Base-by-base conservation (phyloP, 2,329 filamentous ascomycete genomes). In the Monosporascus sp. region DNA sequence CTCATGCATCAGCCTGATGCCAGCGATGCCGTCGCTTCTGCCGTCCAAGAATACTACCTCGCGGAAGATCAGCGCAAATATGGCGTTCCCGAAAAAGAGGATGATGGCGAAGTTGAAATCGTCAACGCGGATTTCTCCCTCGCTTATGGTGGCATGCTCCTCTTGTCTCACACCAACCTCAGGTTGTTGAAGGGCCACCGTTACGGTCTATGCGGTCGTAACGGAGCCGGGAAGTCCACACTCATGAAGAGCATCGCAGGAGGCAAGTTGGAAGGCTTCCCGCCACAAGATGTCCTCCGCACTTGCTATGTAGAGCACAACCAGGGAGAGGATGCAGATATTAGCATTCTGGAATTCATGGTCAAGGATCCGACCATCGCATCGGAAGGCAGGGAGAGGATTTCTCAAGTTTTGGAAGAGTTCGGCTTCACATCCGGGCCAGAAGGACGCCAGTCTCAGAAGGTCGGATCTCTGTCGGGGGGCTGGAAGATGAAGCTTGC, bases 401-500 rank as follows among this genome's bases (percentile, higher is more conserved):
- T 99, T 62, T 86, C 86, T 2, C 79, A 84, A 55, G 93, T 97
- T 56, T 75, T 99, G 57, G 81, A 85, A 49, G 92, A 97, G 70
- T 94, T 99, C 65, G 95, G 95, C 44, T 99, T 99, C 75, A 95
- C 89, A 22, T 74, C 89, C 57, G 93, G 93, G 3, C 91, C 91
- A 0, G 89, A 94, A 61, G 94, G 93, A 55, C 85, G 91, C 56
- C 94, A 97, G 72, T 81, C 86, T 6, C 85, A 97, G 70, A 89
- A 88, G 64, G 94, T 99, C 55, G 94, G 94, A 63, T 97, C 93
- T 20, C 76, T 99, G 37, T 97, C 94, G 44, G 94, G 94, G 74
- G 94, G 94, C 69, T 99, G 94, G 94, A 97, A 97, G 83, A 99
- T 99, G 94, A 99, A 99, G 85, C 78, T 99, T 57, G 94, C 94